Conservation (phyloP, 331 rosid genomes). For the Acacia pycnantha region DNA sequence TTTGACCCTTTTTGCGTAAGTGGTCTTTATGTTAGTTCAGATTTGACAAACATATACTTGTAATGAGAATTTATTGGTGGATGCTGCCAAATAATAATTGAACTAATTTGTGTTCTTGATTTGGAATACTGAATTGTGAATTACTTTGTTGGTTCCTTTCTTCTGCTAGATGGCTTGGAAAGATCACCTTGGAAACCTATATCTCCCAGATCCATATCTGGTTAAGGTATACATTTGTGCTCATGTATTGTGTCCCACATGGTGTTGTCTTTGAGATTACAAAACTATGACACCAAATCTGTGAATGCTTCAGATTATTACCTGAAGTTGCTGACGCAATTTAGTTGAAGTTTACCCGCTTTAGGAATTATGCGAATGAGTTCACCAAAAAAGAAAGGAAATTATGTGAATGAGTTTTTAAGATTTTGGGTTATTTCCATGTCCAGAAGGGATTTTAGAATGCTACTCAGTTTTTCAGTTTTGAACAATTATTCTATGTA, state of each 20-base stretch:
- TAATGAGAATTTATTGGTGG: constrained; percentile 14
- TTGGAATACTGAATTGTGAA: constrained; percentile 5
- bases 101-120: constrained; percentile 21
- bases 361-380: constrained; percentile 14
- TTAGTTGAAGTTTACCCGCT: not conserved
- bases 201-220: constrained; percentile 94
- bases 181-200: constrained; percentile 91
- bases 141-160: constrained; percentile 24
- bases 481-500: not conserved
- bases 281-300: not conserved
- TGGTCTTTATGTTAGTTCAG: constrained; percentile 24
- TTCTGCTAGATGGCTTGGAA: constrained; percentile 92
- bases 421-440: constrained; percentile 15
- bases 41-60: not conserved
- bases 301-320: not conserved
- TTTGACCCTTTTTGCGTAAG: constrained; percentile 88
- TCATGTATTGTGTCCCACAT: not conserved
- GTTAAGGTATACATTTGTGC: constrained; percentile 65
- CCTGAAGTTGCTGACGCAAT: not conserved
- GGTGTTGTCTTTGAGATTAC: not conserved
- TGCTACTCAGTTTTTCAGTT: constrained; percentile 16
- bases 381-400: not conserved
- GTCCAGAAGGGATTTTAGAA: constrained; percentile 1
- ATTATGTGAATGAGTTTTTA: not conserved
- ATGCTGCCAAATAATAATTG: constrained; percentile 5